phyloP scores from a whole-genome alignment of 177 flowering plant species.

The Telopea speciosissima region DNA sequence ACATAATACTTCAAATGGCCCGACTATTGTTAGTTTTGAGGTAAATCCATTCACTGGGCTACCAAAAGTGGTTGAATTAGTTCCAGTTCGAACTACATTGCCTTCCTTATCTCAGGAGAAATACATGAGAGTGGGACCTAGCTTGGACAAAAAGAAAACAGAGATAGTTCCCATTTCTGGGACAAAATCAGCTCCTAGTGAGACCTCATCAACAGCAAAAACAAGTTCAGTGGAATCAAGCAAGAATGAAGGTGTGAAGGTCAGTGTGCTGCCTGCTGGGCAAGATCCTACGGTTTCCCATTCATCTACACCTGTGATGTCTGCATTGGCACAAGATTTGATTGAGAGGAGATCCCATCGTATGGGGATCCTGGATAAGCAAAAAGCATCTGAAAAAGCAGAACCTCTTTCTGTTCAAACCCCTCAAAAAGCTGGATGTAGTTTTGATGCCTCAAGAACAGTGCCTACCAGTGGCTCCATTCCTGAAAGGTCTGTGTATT shows the following conservation, averaged over 20 bases:
- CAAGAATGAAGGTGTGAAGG: constrained; percentile 7
- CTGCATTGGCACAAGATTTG: constrained; percentile 24
- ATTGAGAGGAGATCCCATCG: constrained; percentile 24
- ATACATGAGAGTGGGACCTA: constrained; percentile 6
- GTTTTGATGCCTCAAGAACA: constrained; percentile 5
- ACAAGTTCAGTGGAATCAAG: background rate
- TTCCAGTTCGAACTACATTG: constrained; percentile 18
- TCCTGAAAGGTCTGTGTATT: background rate
- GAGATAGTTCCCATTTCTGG: constrained; percentile 10
- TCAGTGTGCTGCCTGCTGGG: constrained; percentile 7
- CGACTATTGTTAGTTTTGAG: constrained; percentile 23
- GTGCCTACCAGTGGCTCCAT: constrained; percentile 1
- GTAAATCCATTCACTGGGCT: constrained; percentile 23
- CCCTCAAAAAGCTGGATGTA: constrained; percentile 4
- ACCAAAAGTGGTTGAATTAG: constrained; percentile 23
- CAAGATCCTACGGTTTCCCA: constrained; percentile 12
- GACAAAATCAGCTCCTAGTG: constrained; percentile 6
- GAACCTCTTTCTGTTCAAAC: constrained; percentile 10
- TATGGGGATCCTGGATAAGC: constrained; percentile 12
- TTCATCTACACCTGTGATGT: constrained; percentile 12
- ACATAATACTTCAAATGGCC: constrained; percentile 17
- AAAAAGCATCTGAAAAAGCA: constrained; percentile 9
- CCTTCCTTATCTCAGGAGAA: constrained; percentile 14
- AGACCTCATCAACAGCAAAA: constrained; percentile 4
- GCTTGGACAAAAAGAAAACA: constrained; percentile 9